These are phyloP conservation scores for Hymenoscyphus albidus DNA, from an alignment of 2,329 filamentous ascomycete genomes.

Conservation along the genomic window DNA sequence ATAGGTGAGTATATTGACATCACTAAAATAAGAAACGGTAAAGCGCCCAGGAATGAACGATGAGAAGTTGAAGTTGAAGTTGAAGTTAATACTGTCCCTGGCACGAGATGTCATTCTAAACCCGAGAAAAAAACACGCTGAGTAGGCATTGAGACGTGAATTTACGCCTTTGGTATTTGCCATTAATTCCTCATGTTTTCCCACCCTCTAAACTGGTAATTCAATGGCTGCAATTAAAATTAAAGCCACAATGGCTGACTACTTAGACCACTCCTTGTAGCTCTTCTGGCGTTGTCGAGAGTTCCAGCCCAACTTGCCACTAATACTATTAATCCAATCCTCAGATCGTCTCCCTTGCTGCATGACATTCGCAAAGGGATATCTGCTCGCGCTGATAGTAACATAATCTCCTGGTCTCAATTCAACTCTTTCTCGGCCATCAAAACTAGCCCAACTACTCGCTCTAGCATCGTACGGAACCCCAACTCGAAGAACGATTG, in stretches of 20 bases:
- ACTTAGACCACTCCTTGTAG: slow-evolving; percentile 38
- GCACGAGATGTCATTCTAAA: too few relatives aligned
- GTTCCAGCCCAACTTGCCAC: slow-evolving; percentile 76
- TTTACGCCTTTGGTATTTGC: background rate
- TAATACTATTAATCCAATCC: slow-evolving; percentile 81
- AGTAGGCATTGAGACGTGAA: too few relatives aligned
- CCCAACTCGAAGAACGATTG: slow-evolving; percentile 85
- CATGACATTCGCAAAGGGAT: slow-evolving; percentile 75
- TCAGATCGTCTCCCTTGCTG: slow-evolving; percentile 65
- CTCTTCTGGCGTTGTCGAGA: slow-evolving; percentile 63
- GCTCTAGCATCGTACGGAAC: slow-evolving; percentile 93
- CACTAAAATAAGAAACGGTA: too few relatives aligned
- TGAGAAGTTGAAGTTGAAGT: too few relatives aligned
- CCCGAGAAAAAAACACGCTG: too few relatives aligned
- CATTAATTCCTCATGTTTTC: background rate
- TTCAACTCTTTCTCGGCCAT: slow-evolving; percentile 85
- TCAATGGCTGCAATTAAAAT: background rate
- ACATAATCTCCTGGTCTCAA: slow-evolving; percentile 77
- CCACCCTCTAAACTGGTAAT: background rate
- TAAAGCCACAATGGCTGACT: background rate
- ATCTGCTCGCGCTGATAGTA: slow-evolving; percentile 75
- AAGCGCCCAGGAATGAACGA: too few relatives aligned
- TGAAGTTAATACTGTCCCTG: too few relatives aligned
- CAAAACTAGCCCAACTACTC: slow-evolving; percentile 95
- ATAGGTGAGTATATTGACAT: too few relatives aligned